Conservation (phyloP, 1,284 basidiomycete genomes). For the Coniophora puteana region DNA sequence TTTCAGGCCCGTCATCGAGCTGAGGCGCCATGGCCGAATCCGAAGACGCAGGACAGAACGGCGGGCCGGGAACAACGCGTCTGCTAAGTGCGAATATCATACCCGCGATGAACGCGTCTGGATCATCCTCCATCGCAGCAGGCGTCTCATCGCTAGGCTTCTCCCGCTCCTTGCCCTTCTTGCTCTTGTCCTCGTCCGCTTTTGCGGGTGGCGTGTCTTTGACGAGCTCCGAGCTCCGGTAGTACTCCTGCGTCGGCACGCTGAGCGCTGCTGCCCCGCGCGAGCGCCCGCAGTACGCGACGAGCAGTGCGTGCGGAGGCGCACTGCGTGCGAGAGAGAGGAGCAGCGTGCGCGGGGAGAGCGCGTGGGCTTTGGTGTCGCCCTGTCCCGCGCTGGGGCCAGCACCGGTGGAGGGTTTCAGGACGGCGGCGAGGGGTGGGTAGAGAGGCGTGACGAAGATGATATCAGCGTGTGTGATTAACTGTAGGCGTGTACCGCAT, state of each 20-base stretch:
- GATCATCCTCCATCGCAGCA: conserved; percentile 32
- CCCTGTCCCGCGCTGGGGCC: conserved; percentile 40
- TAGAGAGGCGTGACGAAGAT: conserved; percentile 61
- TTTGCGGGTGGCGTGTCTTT: background rate
- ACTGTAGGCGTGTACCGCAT: conserved; percentile 34
- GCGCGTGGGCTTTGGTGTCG: conserved; percentile 45
- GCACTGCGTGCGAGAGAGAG: conserved; percentile 65
- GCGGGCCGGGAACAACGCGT: conserved; percentile 61
- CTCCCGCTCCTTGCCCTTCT: background rate
- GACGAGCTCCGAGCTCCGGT: conserved; percentile 59
- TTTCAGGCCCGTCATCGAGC: conserved; percentile 48
- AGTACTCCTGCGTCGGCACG: conserved; percentile 78
- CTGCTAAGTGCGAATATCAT: conserved; percentile 76
- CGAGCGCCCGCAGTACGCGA: conserved; percentile 66
- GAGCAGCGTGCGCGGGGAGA: conserved; percentile 68
- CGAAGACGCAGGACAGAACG: conserved; percentile 56
- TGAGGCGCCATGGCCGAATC: conserved; percentile 21
- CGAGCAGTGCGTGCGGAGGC: conserved; percentile 69
- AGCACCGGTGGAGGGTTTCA: background rate
- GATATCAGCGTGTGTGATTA: conserved; percentile 75
- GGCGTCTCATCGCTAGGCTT: conserved; percentile 15
- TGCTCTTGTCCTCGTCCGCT: background rate
- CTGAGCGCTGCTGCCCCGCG: conserved; percentile 76
- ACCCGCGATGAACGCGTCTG: conserved; percentile 75
- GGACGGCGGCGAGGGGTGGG: conserved; percentile 21